Base-by-base conservation (phyloP, 306 rosid genomes). In the Castanopsis chinensis region DNA sequence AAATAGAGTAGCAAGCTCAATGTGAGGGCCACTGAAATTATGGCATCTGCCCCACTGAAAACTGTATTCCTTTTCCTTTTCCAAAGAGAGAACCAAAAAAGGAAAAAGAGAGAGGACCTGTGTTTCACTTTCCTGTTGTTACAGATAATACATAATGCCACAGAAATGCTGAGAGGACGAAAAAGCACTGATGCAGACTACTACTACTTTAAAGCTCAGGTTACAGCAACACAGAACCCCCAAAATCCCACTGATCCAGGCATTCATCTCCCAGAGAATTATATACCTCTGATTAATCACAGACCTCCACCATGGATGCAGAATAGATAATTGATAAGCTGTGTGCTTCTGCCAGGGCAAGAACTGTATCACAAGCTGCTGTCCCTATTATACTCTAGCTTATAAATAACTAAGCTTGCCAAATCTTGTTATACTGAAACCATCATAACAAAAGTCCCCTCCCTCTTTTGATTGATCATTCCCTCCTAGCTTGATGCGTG, bases 401-500 rank as follows among this genome's bases (percentile, higher is more conserved):
- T 82, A 71, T 74, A 64, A 49, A 73, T 73, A 55, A 27, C 69
- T 12, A 74, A 80, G 49, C 73, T 51, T 27, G 54, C 49, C 32
- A 49, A 49, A 69, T 76, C 67, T 74, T 53, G 14, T n/a, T 68
- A 63, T 21, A 28, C n/a, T n/a, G 27, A n/a, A 30, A 67, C 79
- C 5, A 70, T 41, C 64, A 30, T 43, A 78, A 75, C 52, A 60
- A 59, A 76, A 79, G 74, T 41, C 72, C 37, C 57, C 57, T 75
- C 45, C 1, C 54, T 64, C 64, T 63, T 74, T 60, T 78, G 70
- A 64, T 52, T 20, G 77, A 64, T 91, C 86, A 85, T 76, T 87
- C 85, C 88, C 79, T 79, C 68, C 83, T 71, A 80, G 71, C 82
- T 10, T 51, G 77, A 70, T 78, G 68, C 21, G 85, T 7, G 28